These are phyloP conservation scores for Avena sativa DNA, from an alignment of 176 grass and related monocot genomes.

Conservation along the genomic window DNA sequence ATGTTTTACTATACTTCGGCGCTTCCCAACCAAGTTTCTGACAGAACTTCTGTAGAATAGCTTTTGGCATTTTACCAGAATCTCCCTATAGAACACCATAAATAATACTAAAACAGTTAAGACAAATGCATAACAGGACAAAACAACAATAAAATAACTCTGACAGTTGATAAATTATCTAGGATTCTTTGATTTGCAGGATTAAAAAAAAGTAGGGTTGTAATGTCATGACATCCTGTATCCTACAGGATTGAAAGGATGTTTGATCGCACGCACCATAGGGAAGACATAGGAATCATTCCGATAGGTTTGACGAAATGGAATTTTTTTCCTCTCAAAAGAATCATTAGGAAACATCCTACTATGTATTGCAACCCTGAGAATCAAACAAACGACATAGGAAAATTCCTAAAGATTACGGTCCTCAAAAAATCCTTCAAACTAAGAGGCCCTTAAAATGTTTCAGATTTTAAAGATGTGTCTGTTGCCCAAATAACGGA, in stretches of 20 bases:
- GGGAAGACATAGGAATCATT: conserved; percentile 3
- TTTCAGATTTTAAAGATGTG: neutral
- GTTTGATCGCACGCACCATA: conserved; percentile 3
- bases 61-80: conserved; percentile 78
- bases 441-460: conserved; percentile 20
- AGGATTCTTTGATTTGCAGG: neutral
- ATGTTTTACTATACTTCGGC: conserved; percentile 85
- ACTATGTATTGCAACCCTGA: conserved; percentile 15
- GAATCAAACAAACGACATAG: conserved; percentile 5
- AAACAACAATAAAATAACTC: conserved; percentile 32
- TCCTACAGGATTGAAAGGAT: neutral
- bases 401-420: neutral
- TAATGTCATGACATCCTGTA: neutral
- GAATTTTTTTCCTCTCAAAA: neutral
- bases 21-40: conserved; percentile 96
- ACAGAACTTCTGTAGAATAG: conserved; percentile 83
- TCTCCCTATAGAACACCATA: conserved; percentile 60
- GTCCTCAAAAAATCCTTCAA: neutral
- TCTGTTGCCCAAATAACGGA: neutral
- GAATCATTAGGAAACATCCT: conserved; percentile 11
- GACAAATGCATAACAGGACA: conserved; percentile 33
- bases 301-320: neutral
- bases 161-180: conserved; percentile 7
- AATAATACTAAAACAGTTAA: conserved; percentile 25
- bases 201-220: neutral